Evolutionary conservation across 2,329 filamentous ascomycete genomes (phyloP).

Genomic region (Myriosclerotinia curreyana): DNA sequence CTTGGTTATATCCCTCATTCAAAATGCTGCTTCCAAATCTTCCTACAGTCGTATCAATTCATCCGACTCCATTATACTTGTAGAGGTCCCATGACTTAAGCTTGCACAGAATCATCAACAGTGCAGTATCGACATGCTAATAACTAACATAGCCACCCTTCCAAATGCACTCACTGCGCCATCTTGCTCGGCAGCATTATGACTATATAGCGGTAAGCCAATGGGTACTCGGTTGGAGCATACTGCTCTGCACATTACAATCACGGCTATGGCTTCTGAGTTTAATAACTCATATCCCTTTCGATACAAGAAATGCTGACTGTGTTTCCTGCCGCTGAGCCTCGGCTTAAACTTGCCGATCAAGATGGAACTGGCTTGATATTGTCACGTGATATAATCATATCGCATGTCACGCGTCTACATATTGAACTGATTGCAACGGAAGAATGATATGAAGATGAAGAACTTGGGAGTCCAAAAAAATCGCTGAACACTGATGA

Average conservation of each 20-base stretch:
- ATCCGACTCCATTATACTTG: not conserved
- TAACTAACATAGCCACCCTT: not conserved
- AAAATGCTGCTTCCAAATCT: not conserved
- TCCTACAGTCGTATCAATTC: not conserved
- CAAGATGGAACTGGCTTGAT: too few species aligned
- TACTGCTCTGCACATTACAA: not conserved
- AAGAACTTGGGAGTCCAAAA: too few species aligned
- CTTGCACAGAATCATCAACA: not conserved
- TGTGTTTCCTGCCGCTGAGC: too few species aligned
- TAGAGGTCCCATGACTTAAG: not conserved
- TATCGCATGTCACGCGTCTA: too few species aligned
- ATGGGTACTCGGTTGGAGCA: not conserved
- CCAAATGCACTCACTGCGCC: not conserved
- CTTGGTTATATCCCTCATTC: not conserved
- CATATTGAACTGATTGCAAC: too few species aligned
- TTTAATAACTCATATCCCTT: not conserved
- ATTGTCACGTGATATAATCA: too few species aligned
- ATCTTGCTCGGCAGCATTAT: not conserved
- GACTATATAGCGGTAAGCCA: not conserved
- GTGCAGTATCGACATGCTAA: not conserved
- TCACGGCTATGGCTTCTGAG: not conserved
- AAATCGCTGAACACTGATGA: too few species aligned
- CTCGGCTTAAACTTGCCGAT: too few species aligned
- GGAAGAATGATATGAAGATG: too few species aligned
- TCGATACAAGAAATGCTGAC: too few species aligned